Evolutionary conservation across 73 alveolate species (phyloP), one percentile per base, ranked within the genome.

Genomic region (Tetrahymena borealis): DNA sequence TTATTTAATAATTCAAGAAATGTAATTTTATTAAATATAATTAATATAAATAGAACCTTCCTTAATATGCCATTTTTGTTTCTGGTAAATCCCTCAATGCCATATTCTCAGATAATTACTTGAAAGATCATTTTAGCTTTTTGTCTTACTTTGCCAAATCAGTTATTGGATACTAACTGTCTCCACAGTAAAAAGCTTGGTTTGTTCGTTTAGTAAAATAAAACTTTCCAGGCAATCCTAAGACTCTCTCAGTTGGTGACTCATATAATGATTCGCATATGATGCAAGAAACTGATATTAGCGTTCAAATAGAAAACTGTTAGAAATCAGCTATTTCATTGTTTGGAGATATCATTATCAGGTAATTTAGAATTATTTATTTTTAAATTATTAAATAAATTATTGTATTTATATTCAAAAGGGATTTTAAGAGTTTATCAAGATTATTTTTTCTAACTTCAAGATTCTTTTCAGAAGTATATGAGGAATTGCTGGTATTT

Each of bases 281-380:
- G 95, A 93, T 93, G 95, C 15, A 93, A 20, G 95, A 91, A 11
- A 92, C 95, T 15, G 91, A 93, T 93, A 78, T 85, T 12, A 85
- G 95, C 32, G 79, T 93, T 32, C 90, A 93, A 40, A 39, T 93
- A 11, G 78, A 79, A 39, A 93, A 93, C n/a, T 39, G 93, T 16
- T 79, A 24, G 78, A 39, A 36, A 32, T 4, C 93, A 2, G 7
- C 11, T 3, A 60, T 60, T 24, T 60, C 85, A 15, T 32, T 24
- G 10, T 60, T 60, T 24, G 85, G 85, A 60, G 85, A 60, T 60
- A 60, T 60, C 28, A 60, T 60, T 20, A 35, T 60, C 31, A 20
- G 28, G 85, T 60, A 60, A 60, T 60, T 60, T n/a, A 42, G 36
- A 7, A 42, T 42, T 12, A n/a, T 12, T 4, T 13, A n/a, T 5